These are phyloP conservation scores for Hyphopichia khmerensis DNA, from an alignment of 1,139 yeast genomes.

Conservation along the genomic window DNA sequence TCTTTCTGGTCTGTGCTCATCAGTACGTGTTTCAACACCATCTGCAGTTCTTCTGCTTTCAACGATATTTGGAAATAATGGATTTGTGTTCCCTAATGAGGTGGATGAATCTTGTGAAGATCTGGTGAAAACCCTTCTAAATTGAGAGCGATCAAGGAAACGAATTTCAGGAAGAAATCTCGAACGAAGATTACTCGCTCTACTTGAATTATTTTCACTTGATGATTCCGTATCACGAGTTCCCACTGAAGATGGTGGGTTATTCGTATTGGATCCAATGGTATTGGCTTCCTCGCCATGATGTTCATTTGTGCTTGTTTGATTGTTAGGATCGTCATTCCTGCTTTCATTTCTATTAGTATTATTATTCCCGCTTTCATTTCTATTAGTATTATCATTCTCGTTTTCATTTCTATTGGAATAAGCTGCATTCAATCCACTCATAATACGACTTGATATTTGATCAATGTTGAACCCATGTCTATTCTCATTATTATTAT, in stretches of 20 bases:
- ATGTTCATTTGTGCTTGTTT: too few relatives aligned
- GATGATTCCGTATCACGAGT: too few relatives aligned
- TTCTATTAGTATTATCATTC: background rate
- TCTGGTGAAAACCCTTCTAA: constrained; percentile 5
- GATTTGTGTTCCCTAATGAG: constrained; percentile 7
- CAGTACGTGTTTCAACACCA: constrained; percentile 43
- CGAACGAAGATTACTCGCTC: background rate
- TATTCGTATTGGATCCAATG: too few relatives aligned
- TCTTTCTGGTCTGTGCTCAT: constrained; percentile 1
- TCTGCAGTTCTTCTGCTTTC: constrained; percentile 48
- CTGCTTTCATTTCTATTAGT: too few relatives aligned
- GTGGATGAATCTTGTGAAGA: background rate
- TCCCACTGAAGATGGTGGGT: too few relatives aligned
- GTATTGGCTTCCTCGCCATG: too few relatives aligned
- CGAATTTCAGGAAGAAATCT: background rate
- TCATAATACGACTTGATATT: background rate
- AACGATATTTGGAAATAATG: constrained; percentile 49
- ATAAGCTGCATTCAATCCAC: background rate
- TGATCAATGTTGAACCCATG: background rate
- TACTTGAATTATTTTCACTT: background rate
- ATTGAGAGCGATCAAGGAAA: constrained; percentile 1
- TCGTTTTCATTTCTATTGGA: background rate
- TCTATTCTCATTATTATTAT: background rate
- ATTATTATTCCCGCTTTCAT: too few relatives aligned
- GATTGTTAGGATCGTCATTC: too few relatives aligned